Base-by-base conservation (phyloP, 495 filamentous ascomycete genomes). In the Penicillium psychrofluorescens region DNA sequence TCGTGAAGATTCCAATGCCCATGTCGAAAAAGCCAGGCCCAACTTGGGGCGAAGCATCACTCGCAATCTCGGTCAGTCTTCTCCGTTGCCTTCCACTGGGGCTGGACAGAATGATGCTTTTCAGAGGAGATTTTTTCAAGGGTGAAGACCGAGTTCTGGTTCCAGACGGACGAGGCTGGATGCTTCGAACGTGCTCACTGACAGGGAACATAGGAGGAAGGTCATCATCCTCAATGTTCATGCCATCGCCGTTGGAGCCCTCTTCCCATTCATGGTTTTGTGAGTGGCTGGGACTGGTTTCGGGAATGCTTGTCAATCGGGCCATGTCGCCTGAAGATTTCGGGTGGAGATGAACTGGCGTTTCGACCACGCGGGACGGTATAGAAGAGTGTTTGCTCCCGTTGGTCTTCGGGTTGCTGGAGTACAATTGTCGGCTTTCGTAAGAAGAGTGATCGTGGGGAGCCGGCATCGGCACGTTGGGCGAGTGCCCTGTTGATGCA, bases 31-130 rank as follows among this genome's bases (percentile, higher is more conserved):
- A 50, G 29, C 53, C 55, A 9, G 45, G 54, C 16, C 54, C 57
- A 33, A 63, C 58, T 29, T 64, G 58, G 2, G 72, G 72, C 6
- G 71, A 70, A 33, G 54, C 56, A 33, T 75, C 68, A 0, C 61
- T 61, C 6, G 66, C 70, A 49, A 77, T 75, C 14, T 74, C 68
- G 7, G 68, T 67, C 38, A 77, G 48, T 31, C 60, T 57, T 35
- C 68, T 63, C 12, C 68, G 64, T 34, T 66, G 68, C 29, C 62
- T 59, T 30, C 65, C 66, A 36, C 71, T 72, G 8, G 66, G 68
- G 35, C 59, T 69, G 7, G 72, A 63, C 12, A 67, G 48, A 12
- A 71, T 22, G 22, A 22, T 22, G 22, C 22, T 56, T 14, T 61
- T 63, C 8, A 63, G 54, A n/a, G 59, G 51, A 3, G 52, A 29